Evolutionary conservation across 805 yeast species (phyloP), one percentile per base, ranked within the genome.

Genomic region (Candida silvicultrix): DNA sequence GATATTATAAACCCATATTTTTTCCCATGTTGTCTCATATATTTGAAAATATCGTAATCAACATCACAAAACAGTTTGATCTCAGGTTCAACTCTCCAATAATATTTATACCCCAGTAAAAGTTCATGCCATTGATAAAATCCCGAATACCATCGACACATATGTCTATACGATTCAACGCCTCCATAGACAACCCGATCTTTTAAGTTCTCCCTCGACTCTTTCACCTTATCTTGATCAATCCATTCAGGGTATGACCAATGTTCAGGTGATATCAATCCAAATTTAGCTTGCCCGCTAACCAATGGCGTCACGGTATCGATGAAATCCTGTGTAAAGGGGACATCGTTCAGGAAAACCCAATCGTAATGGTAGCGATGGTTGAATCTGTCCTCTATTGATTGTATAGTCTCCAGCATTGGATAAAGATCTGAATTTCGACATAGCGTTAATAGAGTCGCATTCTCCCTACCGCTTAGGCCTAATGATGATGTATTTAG

Each of bases 21-120:
- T 68, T 84, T 79, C 47, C 77, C 71, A 62, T 84, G 78, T 59
- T 82, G 88, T 55, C 78, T 78, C 95, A 88, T 85, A 68, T 72
- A 85, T 66, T 80, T 76, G 76, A 88, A 88, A 12, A 86, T 68
- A 61, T 88, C 96, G 64, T 84, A 84, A 56, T 81, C 80, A 48
- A 89, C 70, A 62, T 87, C 88, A 69, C 96, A 89, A 65, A 68
- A 78, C 51, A 86, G 74, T 61, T 78, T 75, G 55, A 83, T 79
- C 54, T 78, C 83, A 14, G 96, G 96, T 67, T 89, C 97, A 34
- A 89, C 90, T 65, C 96, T 81, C 97, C 96, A 89, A 73, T 87
- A 88, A 77, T 84, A 89, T 58, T 83, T 86, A 73, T 83, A 89
- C 22, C 80, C 77, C 49, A 71, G 67, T 65, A 89, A 59, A 42